Evolutionary conservation across 2,329 filamentous ascomycete genomes (phyloP), one percentile per base, ranked within the genome.

Genomic region (Verticillium nubilum): DNA sequence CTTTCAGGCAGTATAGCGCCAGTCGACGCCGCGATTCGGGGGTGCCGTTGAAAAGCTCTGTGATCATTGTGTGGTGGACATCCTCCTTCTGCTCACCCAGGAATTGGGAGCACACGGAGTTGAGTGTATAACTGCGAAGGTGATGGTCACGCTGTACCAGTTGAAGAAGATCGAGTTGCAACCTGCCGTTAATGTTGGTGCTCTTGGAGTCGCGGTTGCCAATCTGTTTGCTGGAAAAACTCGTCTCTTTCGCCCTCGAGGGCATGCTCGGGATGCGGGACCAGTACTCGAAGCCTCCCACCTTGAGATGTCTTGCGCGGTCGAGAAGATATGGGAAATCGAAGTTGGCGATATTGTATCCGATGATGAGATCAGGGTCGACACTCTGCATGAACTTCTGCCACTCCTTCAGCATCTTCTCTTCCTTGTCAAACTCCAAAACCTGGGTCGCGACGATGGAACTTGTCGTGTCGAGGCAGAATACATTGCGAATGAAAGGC

Each of bases 41-140:
- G 0, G 95, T 97, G 62, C 95, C 95, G 71, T 99, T 98, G 81
- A 93, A 97, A 3, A 99, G 78, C 70, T 98, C 96, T 0, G 96
- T 99, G 68, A 99, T 99, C 92, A 99, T 99, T 2, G 93, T 97
- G 75, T 99, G 88, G 70, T 99, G 95, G 2, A 99, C 95, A 74
- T 99, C 95, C 75, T 99, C 95, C 71, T 99, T 99, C 72, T 99
- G 95, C 72, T 99, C 95, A 54, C 92, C 92, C 26, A 99, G 74
- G 69, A 99, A 99, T 64, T 99, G 90, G 4, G 95, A 90, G 65
- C 88, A 96, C 5, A 99, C 95, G 1, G 95, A 97, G 73, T 99
- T 99, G 28, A 99, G 82, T 0, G 95, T 99, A 72, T 99, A 99
- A 76, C 94, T 98, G 79, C 95, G 85, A 33, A 99, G 80, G 19